Base-by-base conservation (phyloP, 306 rosid species). In the Styphnolobium japonicum region DNA sequence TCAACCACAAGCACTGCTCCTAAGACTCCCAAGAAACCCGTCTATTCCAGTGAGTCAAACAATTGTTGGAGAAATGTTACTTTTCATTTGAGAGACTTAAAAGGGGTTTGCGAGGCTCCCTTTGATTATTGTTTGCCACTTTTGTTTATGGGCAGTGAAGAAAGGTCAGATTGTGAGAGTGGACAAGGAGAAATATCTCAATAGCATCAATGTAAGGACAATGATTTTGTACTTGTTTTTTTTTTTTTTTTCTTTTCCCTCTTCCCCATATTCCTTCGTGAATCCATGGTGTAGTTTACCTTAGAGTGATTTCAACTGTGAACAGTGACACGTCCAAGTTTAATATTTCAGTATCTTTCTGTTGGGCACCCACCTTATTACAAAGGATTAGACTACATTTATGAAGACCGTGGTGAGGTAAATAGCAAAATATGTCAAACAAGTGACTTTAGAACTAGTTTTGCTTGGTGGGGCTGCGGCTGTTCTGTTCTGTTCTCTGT, bases 361-460 rank as follows among this genome's bases (percentile, higher is more conserved):
- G 97, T 94, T 74, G 98, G 98, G 10, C 98, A 92, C 71, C 98
- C 98, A 65, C 94, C 97, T 48, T 94, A 94, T 58, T 92, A 85
- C 94, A 94, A 92, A 86, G 98, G 98, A 78, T 80, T 94, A 75
- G 97, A 94, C 75, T 94, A 94, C 80, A 94, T 94, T 55, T 94
- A 94, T 75, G 97, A 92, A 88, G 97, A 94, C 85, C 97, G 98
- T 25, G 98, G 98, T 5, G 98, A 94, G 98, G 97, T 91, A 88
- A 21, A 70, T 29, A 27, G 12, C 65, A 46, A 65, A 40, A 22
- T 29, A 12, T 29, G 21, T 45, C 52, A 36, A 27, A 65, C 43
- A 8, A 21, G 8, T 5, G 45, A 62, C 25, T 16, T 6, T 21
- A 6, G n/a, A 3, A 0, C 6, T 22, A 12, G 11, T 61, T 27